Percentiles rank a stretch among this genome's conserved stretches.
Evolutionary conservation across 129 eudicot genomes (phyloP).

Genomic region (Oenanthe sinensis): DNA sequence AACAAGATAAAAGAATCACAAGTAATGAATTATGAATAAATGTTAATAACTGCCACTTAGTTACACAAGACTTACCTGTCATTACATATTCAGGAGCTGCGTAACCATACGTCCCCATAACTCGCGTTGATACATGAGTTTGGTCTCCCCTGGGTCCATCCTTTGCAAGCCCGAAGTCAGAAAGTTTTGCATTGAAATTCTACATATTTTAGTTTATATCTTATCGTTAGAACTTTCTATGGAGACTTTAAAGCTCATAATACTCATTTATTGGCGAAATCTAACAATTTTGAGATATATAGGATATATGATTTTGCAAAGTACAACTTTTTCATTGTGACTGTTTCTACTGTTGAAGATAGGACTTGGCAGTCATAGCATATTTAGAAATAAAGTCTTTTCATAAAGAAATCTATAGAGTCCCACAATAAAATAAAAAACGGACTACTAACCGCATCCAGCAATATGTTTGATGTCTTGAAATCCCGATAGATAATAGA

Average conservation of each 20-base stretch:
- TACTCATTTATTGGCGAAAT: not conserved
- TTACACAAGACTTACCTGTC: slow-evolving; percentile 54
- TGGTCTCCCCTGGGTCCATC: slow-evolving; percentile 87
- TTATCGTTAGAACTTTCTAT: not conserved
- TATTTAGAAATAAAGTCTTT: not conserved
- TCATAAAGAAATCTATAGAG: not conserved
- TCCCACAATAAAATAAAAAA: not conserved
- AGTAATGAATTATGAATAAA: not conserved
- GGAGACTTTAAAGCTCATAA: not conserved
- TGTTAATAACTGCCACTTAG: not conserved
- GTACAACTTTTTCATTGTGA: not conserved
- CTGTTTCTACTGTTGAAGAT: not conserved
- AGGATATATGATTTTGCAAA: not conserved
- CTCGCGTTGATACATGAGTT: slow-evolving; percentile 90
- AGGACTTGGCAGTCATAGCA: not conserved
- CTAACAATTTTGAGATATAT: not conserved
- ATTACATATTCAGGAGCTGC: slow-evolving; percentile 92
- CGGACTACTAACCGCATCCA: slow-evolving; percentile 60
- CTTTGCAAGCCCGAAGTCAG: slow-evolving; percentile 93
- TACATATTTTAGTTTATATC: slow-evolving; percentile 24
- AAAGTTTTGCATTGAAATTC: slow-evolving; percentile 86
- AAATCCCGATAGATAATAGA: slow-evolving; percentile 85
- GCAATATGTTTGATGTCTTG: slow-evolving; percentile 88
- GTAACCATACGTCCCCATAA: slow-evolving; percentile 89
- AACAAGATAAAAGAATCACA: not conserved